These are phyloP conservation scores for Rhodotorula sp. DNA, from an alignment of 1,284 basidiomycete species.

Conservation along the genomic window DNA sequence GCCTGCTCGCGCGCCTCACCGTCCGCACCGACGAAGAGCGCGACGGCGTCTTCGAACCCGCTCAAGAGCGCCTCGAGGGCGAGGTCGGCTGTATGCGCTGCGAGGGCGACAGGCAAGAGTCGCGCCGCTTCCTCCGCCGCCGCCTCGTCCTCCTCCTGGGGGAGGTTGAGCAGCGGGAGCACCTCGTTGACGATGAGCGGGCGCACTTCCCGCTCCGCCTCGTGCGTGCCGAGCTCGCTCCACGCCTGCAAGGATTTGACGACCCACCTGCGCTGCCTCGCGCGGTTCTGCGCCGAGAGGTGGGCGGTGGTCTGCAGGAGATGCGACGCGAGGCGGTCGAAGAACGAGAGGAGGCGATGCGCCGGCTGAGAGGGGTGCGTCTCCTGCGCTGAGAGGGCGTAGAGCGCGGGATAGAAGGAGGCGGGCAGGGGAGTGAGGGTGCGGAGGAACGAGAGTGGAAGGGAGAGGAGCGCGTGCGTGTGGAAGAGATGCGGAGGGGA, in stretches of 20 bases:
- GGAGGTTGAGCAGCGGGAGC: background rate
- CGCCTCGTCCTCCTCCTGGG: too few relatives aligned
- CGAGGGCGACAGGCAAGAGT: background rate
- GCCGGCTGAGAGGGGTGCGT: slow-evolving; percentile 13
- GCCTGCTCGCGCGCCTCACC: slow-evolving; percentile 13
- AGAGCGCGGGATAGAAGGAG: slow-evolving; percentile 20
- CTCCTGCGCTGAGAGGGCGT: slow-evolving; percentile 2
- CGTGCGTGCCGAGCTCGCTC: background rate
- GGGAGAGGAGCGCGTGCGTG: slow-evolving; percentile 2
- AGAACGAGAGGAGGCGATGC: slow-evolving; percentile 9
- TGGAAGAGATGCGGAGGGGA: slow-evolving; percentile 22
- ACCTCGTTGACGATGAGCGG: background rate
- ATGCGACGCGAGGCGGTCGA: slow-evolving; percentile 9
- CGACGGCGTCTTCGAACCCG: slow-evolving; percentile 24
- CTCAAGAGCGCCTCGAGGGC: slow-evolving; percentile 24
- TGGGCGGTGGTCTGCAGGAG: background rate
- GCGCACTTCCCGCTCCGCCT: background rate
- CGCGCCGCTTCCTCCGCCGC: background rate
- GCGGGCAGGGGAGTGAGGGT: slow-evolving; percentile 1
- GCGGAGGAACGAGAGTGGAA: background rate
- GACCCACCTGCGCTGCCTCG: slow-evolving; percentile 18
- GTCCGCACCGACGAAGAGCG: slow-evolving; percentile 4
- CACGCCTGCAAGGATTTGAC: background rate
- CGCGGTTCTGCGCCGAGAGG: slow-evolving; percentile 23
- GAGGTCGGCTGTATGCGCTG: background rate